Evolutionary conservation across 768 basidiomycete genomes (phyloP).

Genomic region (Mycena crocata): DNA sequence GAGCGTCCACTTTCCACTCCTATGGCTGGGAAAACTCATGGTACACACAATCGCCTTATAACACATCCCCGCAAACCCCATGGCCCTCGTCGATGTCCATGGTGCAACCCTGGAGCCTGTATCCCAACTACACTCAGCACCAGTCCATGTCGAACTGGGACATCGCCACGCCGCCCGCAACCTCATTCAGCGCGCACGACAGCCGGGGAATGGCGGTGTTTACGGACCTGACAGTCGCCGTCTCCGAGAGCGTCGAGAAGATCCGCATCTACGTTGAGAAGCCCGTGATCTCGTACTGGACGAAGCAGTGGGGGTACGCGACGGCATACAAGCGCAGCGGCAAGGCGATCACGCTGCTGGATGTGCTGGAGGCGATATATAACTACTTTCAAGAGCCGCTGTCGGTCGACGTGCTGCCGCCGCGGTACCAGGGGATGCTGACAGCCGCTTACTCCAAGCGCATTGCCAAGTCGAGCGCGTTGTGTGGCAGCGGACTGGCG

Average conservation of each 20-base stretch:
- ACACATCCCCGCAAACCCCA: neutral
- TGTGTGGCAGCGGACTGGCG: neutral
- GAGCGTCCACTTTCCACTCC: neutral
- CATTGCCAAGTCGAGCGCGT: neutral
- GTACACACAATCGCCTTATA: neutral
- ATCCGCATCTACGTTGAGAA: slow-evolving; percentile 22
- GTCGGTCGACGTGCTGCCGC: slow-evolving; percentile 8
- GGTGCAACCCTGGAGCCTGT: no score
- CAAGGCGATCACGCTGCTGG: slow-evolving; percentile 15
- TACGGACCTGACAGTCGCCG: neutral
- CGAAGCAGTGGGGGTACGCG: slow-evolving; percentile 21
- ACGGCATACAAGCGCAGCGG: slow-evolving; percentile 17
- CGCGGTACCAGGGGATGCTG: slow-evolving; percentile 14
- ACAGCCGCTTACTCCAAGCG: slow-evolving; percentile 1
- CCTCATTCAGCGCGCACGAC: neutral
- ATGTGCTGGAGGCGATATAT: slow-evolving; percentile 21
- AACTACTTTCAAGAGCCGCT: slow-evolving; percentile 23
- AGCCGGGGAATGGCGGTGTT: neutral
- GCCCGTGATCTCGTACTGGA: slow-evolving; percentile 12
- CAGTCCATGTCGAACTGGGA: slow-evolving; percentile 12
- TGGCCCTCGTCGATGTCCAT: neutral
- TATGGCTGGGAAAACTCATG: slow-evolving; percentile 7
- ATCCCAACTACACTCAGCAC: neutral
- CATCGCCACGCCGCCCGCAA: slow-evolving; percentile 4
- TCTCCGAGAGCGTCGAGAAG: slow-evolving; percentile 11